Evolutionary conservation across 164 flowering plant species (phyloP), one percentile per base, ranked within the genome.

Genomic region (Kingdonia uniflora): DNA sequence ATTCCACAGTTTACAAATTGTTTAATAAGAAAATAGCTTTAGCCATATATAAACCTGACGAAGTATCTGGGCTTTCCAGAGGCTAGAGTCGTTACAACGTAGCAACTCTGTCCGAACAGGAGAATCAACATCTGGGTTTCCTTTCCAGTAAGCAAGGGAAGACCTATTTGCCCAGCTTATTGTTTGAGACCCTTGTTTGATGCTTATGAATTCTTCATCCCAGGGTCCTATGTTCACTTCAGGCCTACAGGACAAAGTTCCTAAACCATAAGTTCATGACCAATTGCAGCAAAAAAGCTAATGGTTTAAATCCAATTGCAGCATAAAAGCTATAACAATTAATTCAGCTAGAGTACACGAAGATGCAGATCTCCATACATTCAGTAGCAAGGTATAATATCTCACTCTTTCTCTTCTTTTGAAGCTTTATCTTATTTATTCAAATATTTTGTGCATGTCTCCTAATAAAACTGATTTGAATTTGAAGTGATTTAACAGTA

Each of bases 91-190:
- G 58, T 87, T 87, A 43, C 97, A 90, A 2, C 66, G 22, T 43
- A 84, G 56, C 55, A 87, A 59, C 42, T 73, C 69, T 6, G 33
- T 14, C 6, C 97, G 88, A 22, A 76, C 55, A 48, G 87, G 84
- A 56, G 95, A 82, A 0, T 1, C 37, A 60, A 85, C 95, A 61
- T 85, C 84, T 5, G 95, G 86, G 54, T 90, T 89, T 43, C 97
- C 94, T 63, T 84, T 90, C 95, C 95, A 90, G 63, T 72, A 82
- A n/a, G 97, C 95, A 43, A 13, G 48, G n/a, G 80, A 74, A 23
- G 2, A 12, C 68, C 72, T 90, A 42, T 62, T 57, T 16, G 8
- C 16, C 97, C 95, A 90, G 44, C 63, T 78, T 56, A 19, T 40
- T 55, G 59, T 48, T 55, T 60, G 69, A 16, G 97, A 80, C 35